Conservation (phyloP, 2,329 filamentous ascomycete genomes). For the Rhinocladiella similis region DNA sequence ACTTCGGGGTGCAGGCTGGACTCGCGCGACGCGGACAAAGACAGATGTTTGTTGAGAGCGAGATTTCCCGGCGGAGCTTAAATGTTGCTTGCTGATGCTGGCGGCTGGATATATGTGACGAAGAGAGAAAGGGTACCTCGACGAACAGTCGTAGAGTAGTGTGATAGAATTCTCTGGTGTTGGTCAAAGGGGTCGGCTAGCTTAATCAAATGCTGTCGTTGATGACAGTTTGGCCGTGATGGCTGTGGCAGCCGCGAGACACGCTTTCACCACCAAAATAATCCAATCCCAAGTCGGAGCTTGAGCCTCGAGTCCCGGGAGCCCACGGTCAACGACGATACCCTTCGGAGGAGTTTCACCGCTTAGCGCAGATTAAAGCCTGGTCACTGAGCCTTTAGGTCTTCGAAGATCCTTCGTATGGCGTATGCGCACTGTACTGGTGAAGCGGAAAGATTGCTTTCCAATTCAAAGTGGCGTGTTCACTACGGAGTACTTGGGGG, state of each 20-base stretch:
- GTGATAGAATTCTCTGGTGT: not conserved
- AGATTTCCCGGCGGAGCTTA: not conserved
- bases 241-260: slow-evolving; percentile 14
- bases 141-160: not conserved
- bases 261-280: not conserved
- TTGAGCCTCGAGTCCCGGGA: not conserved
- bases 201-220: slow-evolving; percentile 16
- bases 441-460: not conserved
- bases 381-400: no score
- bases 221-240: slow-evolving; percentile 10
- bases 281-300: not conserved
- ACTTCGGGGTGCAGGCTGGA: not conserved
- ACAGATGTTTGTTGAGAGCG: slow-evolving; percentile 8
- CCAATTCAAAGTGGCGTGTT: not conserved
- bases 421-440: no score
- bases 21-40: not conserved
- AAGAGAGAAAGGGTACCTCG: not conserved
- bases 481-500: not conserved
- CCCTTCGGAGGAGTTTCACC: no score
- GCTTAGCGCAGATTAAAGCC: no score
- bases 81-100: not conserved
- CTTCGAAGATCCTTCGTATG: no score
- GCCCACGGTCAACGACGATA: not conserved
- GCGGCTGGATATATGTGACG: not conserved
- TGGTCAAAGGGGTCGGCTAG: not conserved